phyloP scores from a whole-genome alignment of 2,329 filamentous ascomycete species.

The Neonectria neomacrospora region DNA sequence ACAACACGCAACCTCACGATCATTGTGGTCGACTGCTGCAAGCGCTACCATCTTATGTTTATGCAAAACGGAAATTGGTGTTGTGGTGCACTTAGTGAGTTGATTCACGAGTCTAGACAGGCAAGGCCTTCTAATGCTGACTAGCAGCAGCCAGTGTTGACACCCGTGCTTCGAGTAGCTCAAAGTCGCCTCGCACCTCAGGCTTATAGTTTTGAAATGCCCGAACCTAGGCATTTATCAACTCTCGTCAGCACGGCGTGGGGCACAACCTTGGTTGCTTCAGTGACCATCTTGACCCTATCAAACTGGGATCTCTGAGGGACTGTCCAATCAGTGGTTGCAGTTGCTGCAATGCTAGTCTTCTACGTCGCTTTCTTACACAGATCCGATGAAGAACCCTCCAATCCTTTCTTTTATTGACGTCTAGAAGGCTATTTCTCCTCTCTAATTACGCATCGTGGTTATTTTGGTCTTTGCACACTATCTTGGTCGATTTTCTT shows the following conservation, averaged over 20 bases:
- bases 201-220: background rate
- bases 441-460: conserved; percentile 40
- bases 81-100: conserved; percentile 26
- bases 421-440: conserved; percentile 40
- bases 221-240: background rate
- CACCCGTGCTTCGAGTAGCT: conserved; percentile 35
- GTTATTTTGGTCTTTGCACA: conserved; percentile 30
- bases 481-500: conserved; percentile 39
- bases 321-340: conserved; percentile 41
- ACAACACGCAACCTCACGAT: background rate
- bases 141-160: conserved; percentile 37
- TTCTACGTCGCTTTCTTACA: conserved; percentile 44
- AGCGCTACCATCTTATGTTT: conserved; percentile 25
- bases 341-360: conserved; percentile 44
- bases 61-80: conserved; percentile 33
- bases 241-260: conserved; percentile 8
- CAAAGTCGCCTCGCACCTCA: conserved; percentile 15
- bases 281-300: conserved; percentile 33
- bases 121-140: background rate
- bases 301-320: conserved; percentile 43
- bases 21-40: conserved; percentile 28
- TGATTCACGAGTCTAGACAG: background rate
- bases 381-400: background rate
- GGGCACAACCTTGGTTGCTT: conserved; percentile 1
- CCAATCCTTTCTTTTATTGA: conserved; percentile 21